Evolutionary conservation across 331 rosid species (phyloP), one percentile per base, ranked within the genome.

Genomic region (Pyrus hybrid): DNA sequence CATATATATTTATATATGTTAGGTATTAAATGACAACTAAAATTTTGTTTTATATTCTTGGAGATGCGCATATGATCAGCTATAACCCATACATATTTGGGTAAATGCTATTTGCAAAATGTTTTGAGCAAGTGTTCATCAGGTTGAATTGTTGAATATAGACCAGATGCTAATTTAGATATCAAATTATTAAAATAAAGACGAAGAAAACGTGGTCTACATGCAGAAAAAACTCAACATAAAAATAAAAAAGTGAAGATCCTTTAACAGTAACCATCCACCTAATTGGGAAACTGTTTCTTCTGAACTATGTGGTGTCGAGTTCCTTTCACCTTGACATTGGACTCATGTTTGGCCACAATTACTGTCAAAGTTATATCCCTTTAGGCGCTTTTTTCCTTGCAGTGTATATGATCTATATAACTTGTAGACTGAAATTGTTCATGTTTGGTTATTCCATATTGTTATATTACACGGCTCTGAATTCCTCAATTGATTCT

Each of bases 401-500:
- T 30, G 20, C 10, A 8, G 67, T 63, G 35, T 51, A 51, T 16
- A 51, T 17, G 6, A 16, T 63, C 21, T 28, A 28, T 63, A 63
- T 63, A 29, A 63, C 45, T 64, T 64, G 4, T 2, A 8, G 25
- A 64, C 11, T 30, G 68, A 8, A 64, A 30, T 16, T 30, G 14
- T 12, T 64, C 25, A 17, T 64, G 23, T 17, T 64, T 37, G 45
- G 45, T 37, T 37, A 37, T 63, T 63, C 23, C 25, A 30, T 37
- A 18, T 35, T 72, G n/a, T 51, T 29, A 71, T 69, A 49, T 69
- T 71, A 73, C 53, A 54, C 29, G 67, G 60, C 37, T 63, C 21
- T 66, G 22, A 73, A 57, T 62, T 72, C 84, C 76, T 70, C 64
- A 77, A 53, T 57, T 71, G 68, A 78, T 61, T 63, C 76, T 57